Percentiles rank a stretch among this genome's conserved stretches.
These are phyloP conservation scores for Neofusicoccum parvum DNA, from an alignment of 2,329 filamentous ascomycete genomes.

Conservation along the genomic window DNA sequence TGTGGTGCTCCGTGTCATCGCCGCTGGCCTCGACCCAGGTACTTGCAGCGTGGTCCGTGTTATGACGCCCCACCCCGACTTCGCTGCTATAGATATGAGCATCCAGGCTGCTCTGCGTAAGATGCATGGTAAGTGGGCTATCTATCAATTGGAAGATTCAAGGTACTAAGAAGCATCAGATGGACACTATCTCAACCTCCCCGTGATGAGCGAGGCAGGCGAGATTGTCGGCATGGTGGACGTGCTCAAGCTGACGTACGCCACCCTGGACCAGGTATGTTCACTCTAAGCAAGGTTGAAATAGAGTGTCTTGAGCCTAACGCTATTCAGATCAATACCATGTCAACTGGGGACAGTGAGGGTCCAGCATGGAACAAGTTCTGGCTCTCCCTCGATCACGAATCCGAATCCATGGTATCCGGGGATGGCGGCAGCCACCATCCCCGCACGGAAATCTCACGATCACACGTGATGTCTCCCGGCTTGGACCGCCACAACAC, in stretches of 20 bases:
- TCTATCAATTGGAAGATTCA: not conserved
- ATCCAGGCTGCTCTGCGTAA: constrained; percentile 97
- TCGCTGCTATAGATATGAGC: constrained; percentile 98
- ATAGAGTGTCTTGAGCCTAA: not conserved
- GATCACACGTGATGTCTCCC: constrained; percentile 79
- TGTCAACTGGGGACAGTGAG: constrained; percentile 84
- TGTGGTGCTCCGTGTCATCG: constrained; percentile 96
- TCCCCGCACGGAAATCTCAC: constrained; percentile 66
- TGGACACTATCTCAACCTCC: constrained; percentile 96
- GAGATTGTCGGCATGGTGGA: constrained; percentile 99
- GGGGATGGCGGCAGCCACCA: constrained; percentile 78
- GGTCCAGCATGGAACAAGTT: constrained; percentile 99
- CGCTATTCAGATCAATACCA: constrained; percentile 72
- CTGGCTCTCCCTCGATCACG: constrained; percentile 93
- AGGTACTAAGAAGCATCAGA: constrained; percentile 55
- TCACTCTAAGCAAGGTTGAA: not conserved
- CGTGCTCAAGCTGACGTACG: constrained; percentile 96
- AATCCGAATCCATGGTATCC: constrained; percentile 95
- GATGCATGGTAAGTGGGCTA: constrained; percentile 80
- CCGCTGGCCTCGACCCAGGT: constrained; percentile 87
- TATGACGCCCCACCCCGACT: constrained; percentile 98
- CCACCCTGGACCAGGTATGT: constrained; percentile 87
- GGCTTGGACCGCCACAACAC: constrained; percentile 63
- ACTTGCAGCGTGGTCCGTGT: constrained; percentile 98
- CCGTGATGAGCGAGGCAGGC: constrained; percentile 95